phyloP scores from a whole-genome alignment of 2,329 filamentous ascomycete genomes.

The Knufia petricola region DNA sequence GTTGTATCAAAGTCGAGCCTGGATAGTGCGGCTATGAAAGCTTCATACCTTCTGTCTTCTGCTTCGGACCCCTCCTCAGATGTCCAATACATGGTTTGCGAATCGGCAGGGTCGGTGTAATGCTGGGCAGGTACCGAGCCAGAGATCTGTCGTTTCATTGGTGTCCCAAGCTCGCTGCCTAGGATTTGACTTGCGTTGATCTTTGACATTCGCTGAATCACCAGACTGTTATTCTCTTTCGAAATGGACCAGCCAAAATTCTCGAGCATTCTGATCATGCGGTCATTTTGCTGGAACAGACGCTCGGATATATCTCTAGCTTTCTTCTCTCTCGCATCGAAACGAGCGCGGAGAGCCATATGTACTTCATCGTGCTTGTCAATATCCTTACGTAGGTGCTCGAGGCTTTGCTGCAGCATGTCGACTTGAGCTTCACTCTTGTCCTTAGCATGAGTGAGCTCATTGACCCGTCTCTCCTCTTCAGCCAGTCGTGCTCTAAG shows the following conservation, averaged over 20 bases:
- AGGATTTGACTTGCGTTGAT: constrained; percentile 38
- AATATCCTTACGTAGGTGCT: constrained; percentile 54
- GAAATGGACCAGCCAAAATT: constrained; percentile 75
- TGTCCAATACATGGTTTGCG: constrained; percentile 75
- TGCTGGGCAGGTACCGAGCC: constrained; percentile 45
- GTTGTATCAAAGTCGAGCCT: constrained; percentile 78
- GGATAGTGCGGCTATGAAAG: constrained; percentile 63
- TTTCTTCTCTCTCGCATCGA: constrained; percentile 60
- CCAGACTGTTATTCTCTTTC: constrained; percentile 62
- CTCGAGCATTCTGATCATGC: constrained; percentile 73
- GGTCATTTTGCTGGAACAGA: constrained; percentile 74
- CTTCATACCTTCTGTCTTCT: constrained; percentile 64
- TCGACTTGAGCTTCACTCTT: constrained; percentile 67
- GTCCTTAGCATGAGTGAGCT: constrained; percentile 60
- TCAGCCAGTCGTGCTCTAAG: constrained; percentile 65
- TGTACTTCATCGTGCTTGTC: constrained; percentile 16
- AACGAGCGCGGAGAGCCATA: constrained; percentile 38
- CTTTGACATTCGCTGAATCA: constrained; percentile 61
- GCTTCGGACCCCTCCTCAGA: constrained; percentile 54
- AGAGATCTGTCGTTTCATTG: constrained; percentile 38
- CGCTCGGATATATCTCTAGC: constrained; percentile 77
- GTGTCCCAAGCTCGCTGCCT: constrained; percentile 29
- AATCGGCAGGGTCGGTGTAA: constrained; percentile 53
- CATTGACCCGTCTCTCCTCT: constrained; percentile 61
- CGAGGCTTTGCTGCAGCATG: constrained; percentile 65